Conservation (phyloP, 805 yeast species). For the Ogataea philodendri region DNA sequence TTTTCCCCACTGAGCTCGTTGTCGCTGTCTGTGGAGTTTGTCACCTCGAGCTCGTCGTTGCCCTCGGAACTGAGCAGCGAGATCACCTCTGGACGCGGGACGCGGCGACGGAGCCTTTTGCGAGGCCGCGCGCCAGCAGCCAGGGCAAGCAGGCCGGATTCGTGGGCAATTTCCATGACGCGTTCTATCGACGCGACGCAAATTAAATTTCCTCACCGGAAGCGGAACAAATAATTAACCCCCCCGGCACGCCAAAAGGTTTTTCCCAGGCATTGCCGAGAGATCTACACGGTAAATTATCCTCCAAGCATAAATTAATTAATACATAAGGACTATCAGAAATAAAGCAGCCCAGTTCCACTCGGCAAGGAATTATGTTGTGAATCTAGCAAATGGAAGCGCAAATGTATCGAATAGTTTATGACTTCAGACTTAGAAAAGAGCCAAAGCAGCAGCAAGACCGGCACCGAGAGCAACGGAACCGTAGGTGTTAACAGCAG, state of each 20-base stretch:
- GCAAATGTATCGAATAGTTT: conserved; percentile 7
- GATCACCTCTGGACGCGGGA: conserved; percentile 4
- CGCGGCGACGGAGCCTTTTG: conserved; percentile 7
- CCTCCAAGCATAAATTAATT: conserved; percentile 19
- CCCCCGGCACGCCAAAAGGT: too few species aligned
- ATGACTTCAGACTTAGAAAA: conserved; percentile 30
- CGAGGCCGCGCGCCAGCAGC: conserved; percentile 6
- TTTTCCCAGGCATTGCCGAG: too few species aligned
- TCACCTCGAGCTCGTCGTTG: conserved; percentile 11
- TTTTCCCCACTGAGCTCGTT: conserved; percentile 6
- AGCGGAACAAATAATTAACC: conserved; percentile 10
- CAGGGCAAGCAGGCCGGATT: conserved; percentile 7
- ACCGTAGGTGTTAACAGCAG: conserved; percentile 44
- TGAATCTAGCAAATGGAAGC: conserved; percentile 12
- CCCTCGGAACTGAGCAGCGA: conserved; percentile 4
- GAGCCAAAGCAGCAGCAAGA: conserved; percentile 75
- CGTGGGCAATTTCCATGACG: conserved; percentile 8
- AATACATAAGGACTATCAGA: conserved; percentile 16
- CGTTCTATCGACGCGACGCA: conserved; percentile 11
- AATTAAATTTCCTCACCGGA: neutral
- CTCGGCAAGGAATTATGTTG: conserved; percentile 8
- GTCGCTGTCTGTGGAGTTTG: conserved; percentile 12
- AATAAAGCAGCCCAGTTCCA: conserved; percentile 10
- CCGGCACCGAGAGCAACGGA: conserved; percentile 81
- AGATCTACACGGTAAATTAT: neutral